phyloP scores from a whole-genome alignment of 805 yeast species.

The Torulaspora microellipsoides region DNA sequence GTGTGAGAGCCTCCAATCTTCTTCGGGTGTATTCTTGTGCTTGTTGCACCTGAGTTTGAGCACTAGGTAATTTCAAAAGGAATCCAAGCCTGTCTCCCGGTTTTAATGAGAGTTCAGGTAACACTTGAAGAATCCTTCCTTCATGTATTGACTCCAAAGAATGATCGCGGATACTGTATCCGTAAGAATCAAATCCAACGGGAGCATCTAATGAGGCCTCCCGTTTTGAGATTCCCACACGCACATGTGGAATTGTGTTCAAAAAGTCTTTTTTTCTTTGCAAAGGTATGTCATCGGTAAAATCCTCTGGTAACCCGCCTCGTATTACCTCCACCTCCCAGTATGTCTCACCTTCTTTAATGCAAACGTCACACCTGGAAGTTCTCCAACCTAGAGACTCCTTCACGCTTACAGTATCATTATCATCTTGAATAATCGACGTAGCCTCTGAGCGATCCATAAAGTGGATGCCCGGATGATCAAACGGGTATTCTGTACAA shows the following conservation, averaged over 20 bases:
- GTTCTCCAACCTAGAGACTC: slow-evolving; percentile 77
- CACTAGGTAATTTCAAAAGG: slow-evolving; percentile 60
- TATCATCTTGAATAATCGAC: slow-evolving; percentile 35
- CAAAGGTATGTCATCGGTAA: slow-evolving; percentile 16
- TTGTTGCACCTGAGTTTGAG: slow-evolving; percentile 41
- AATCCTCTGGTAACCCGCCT: slow-evolving; percentile 34
- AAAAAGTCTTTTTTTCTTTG: slow-evolving; percentile 24
- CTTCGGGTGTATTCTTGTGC: slow-evolving; percentile 38
- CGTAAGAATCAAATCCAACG: slow-evolving; percentile 91
- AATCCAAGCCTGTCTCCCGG: slow-evolving; percentile 84
- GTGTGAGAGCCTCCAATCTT: slow-evolving; percentile 25
- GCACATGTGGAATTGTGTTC: slow-evolving; percentile 49
- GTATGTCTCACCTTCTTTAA: slow-evolving; percentile 75
- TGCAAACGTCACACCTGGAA: slow-evolving; percentile 65
- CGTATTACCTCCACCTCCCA: slow-evolving; percentile 64
- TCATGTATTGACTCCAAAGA: slow-evolving; percentile 68
- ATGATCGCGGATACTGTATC: slow-evolving; percentile 83
- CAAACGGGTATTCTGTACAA: slow-evolving; percentile 70
- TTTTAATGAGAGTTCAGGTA: slow-evolving; percentile 43
- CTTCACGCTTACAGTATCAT: slow-evolving; percentile 42
- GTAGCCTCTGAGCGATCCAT: slow-evolving; percentile 64
- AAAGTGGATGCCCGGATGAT: slow-evolving; percentile 25
- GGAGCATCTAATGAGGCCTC: slow-evolving; percentile 93
- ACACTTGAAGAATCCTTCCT: slow-evolving; percentile 38
- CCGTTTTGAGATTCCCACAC: slow-evolving; percentile 78